These are phyloP conservation scores for Populus euphratica DNA, from an alignment of 345 rosid species.

Conservation along the genomic window DNA sequence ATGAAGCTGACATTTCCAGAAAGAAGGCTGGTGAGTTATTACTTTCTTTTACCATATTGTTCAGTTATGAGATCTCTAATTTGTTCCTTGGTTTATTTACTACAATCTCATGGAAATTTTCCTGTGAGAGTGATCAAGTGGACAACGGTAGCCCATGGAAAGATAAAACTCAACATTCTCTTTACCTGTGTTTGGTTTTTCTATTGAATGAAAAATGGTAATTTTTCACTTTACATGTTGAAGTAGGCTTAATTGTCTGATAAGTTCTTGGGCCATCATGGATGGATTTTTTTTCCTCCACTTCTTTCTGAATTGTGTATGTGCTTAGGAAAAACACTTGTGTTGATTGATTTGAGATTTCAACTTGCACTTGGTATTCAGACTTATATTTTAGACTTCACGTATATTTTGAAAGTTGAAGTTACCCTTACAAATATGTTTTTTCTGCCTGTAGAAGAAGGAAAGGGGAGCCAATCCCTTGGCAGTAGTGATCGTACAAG, in stretches of 20 bases:
- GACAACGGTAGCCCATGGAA: background rate
- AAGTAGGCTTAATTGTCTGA: background rate
- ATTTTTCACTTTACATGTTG: background rate
- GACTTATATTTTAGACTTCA: background rate
- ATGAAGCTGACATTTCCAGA: conserved; percentile 31
- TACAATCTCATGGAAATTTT: background rate
- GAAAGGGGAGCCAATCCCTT: conserved; percentile 36
- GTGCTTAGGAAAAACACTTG: background rate
- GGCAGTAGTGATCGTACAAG: conserved; percentile 54
- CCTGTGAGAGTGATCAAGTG: background rate
- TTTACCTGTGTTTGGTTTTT: background rate
- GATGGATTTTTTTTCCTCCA: background rate
- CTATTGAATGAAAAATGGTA: background rate
- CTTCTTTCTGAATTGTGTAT: background rate
- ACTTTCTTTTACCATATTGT: conserved; percentile 7
- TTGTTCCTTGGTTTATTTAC: conserved; percentile 1
- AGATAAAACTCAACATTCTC: background rate
- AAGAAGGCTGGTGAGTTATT: conserved; percentile 36
- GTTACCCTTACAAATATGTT: conserved; percentile 5
- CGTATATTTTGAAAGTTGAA: conserved; percentile 3
- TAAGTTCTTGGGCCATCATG: background rate
- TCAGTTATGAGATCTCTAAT: background rate
- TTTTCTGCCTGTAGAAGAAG: conserved; percentile 36
- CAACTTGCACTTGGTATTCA: background rate
- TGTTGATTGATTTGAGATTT: background rate